These are phyloP conservation scores for Punica granatum DNA, from an alignment of 345 rosid species.

Conservation along the genomic window DNA sequence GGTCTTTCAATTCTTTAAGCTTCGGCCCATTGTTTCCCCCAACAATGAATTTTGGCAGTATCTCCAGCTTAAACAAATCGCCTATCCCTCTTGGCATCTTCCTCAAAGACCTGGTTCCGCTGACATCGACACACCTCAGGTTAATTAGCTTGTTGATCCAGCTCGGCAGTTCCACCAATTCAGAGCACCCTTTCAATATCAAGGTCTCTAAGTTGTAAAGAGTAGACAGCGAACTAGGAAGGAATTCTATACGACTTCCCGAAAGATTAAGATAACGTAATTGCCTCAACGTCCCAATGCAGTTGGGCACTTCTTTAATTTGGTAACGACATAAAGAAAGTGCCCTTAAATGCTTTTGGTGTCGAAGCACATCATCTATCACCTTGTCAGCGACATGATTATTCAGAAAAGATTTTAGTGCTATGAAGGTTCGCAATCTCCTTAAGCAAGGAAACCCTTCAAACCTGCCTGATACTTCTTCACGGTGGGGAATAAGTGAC, in stretches of 20 bases:
- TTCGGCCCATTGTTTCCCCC: no score
- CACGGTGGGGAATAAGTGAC: no score
- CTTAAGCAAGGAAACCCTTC: neutral
- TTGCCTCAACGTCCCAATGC: no score
- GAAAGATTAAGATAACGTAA: no score
- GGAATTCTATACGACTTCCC: neutral
- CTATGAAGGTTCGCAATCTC: no score
- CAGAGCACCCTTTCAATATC: neutral
- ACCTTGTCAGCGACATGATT: neutral
- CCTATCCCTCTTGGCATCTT: no score
- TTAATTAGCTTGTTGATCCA: no score
- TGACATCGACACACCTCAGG: neutral
- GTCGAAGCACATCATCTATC: neutral
- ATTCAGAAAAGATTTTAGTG: neutral
- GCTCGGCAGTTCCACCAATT: conserved; percentile 5
- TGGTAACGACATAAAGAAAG: neutral
- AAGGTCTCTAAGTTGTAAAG: neutral
- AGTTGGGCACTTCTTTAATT: neutral
- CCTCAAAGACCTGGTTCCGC: neutral
- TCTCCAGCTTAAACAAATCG: no score
- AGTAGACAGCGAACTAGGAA: conserved; percentile 6
- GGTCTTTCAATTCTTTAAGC: no score
- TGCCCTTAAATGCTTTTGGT: neutral
- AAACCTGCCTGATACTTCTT: no score
- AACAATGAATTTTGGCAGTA: no score